Evolutionary conservation across 2,329 filamentous ascomycete genomes (phyloP), one percentile per base, ranked within the genome.

Genomic region (Fusarium udum): DNA sequence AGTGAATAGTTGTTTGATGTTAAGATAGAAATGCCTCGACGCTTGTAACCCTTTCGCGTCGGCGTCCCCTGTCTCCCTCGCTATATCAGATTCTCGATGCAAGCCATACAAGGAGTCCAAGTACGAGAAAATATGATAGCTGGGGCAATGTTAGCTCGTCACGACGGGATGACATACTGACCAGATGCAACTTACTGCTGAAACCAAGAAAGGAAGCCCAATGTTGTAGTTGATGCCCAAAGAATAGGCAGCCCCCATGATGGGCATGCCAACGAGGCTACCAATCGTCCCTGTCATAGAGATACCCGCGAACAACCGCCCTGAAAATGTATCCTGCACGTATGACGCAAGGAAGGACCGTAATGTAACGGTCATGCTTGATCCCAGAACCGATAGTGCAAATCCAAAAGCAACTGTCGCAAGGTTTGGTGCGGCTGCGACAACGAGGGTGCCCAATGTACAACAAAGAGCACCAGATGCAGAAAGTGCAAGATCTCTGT

Each of bases 221-320:
- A 58, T 26, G 10, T 58, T 24, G 28, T 36, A 32, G 55, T 28
- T 22, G 39, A 58, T 36, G 16, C 55, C 31, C 31, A 58, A 58
- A 36, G 55, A 58, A 36, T 58, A 58, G 15, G 55, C 55, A 36
- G 40, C 55, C 24, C 55, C 55, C 61, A 65, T 58, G 26, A 65
- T 22, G 20, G 48, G 28, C 36, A 39, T 24, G 8, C 36, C 49
- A n/a, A 66, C 7, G 20, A 66, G 49, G 37, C 63, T 48, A 14
- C 42, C 61, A 24, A 58, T 42, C 14, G 36, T 66, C 4, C 45
- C 63, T 6, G 28, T 37, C n/a, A 64, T 22, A n/a, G 48, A 46
- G 13, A 65, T 37, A 10, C 37, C 42, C 4, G 63, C 49, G 13
- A 66, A 66, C 7, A 66, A 34, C 2, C 63, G 61, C 7, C 63